A percentile compares a stretch with the other conserved stretches of the same genome.
These are phyloP conservation scores for Ambrosiella cleistominuta DNA, from an alignment of 2,329 filamentous ascomycete species.

Conservation along the genomic window DNA sequence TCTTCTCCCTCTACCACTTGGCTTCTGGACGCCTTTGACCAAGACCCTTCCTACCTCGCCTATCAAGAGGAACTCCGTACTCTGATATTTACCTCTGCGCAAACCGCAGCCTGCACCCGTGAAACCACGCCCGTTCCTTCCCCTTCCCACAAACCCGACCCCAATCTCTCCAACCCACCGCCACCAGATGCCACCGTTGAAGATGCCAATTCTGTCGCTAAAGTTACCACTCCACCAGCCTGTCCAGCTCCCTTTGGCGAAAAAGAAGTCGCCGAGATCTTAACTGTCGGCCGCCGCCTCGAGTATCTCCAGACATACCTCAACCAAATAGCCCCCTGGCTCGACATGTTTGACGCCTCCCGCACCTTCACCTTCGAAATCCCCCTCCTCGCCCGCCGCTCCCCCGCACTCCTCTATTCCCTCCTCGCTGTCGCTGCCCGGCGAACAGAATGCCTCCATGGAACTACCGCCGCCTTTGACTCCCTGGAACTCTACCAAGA, in stretches of 20 bases:
- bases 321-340: constrained; percentile 35
- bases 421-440: constrained; percentile 37
- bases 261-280: background rate
- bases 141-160: no score
- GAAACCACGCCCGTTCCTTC: constrained; percentile 20
- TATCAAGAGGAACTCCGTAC: constrained; percentile 29
- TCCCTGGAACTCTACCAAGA: constrained; percentile 38
- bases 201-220: background rate
- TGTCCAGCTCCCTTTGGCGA: background rate
- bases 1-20: constrained; percentile 13
- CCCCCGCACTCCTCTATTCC: constrained; percentile 30
- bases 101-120: constrained; percentile 25
- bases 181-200: constrained; percentile 18
- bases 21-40: constrained; percentile 21
- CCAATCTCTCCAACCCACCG: constrained; percentile 17
- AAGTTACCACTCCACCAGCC: no score
- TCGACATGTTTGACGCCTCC: constrained; percentile 40
- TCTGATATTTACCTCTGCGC: constrained; percentile 29
- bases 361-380: constrained; percentile 35
- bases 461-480: constrained; percentile 27
- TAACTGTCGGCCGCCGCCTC: constrained; percentile 12
- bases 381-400: constrained; percentile 29
- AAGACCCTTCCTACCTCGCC: constrained; percentile 26
- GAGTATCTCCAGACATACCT: constrained; percentile 32
- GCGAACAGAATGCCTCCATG: constrained; percentile 33